A percentile compares a stretch with the other conserved stretches of the same genome.
These are phyloP conservation scores for Penicillium canescens DNA, from an alignment of 495 filamentous ascomycete genomes.

Conservation along the genomic window DNA sequence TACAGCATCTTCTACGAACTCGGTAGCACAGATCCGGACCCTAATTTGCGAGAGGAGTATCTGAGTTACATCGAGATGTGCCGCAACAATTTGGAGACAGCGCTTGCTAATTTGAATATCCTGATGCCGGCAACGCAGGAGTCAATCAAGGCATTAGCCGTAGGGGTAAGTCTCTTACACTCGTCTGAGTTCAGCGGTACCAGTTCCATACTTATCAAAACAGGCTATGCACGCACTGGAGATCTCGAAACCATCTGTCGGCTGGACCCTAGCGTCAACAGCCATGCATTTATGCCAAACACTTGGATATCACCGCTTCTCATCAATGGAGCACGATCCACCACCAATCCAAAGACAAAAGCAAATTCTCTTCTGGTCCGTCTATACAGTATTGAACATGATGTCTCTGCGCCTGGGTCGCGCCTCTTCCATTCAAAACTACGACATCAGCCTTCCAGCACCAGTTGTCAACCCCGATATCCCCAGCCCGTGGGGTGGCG, in stretches of 20 bases:
- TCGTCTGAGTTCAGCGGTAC: not conserved
- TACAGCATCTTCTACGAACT: constrained; percentile 58
- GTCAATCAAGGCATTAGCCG: constrained; percentile 57
- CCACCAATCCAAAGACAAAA: constrained; percentile 34
- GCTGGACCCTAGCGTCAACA: constrained; percentile 59
- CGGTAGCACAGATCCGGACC: constrained; percentile 32
- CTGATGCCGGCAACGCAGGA: constrained; percentile 58
- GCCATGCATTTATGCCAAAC: constrained; percentile 62
- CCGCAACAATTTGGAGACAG: constrained; percentile 58
- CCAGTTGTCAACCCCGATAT: constrained; percentile 29
- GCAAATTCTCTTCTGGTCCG: constrained; percentile 59
- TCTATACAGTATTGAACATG: constrained; percentile 60
- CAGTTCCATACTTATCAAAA: not conserved
- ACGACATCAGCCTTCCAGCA: constrained; percentile 58
- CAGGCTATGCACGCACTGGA: constrained; percentile 60
- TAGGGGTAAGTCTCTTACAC: constrained; percentile 47
- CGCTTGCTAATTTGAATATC: constrained; percentile 56
- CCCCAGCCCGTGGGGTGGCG: constrained; percentile 22
- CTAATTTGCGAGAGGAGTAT: constrained; percentile 30
- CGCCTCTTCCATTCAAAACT: constrained; percentile 60
- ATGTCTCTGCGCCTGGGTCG: constrained; percentile 66
- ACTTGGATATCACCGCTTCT: constrained; percentile 62
- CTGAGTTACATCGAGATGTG: constrained; percentile 44
- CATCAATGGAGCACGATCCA: constrained; percentile 49
- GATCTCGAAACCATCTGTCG: constrained; percentile 61